These are phyloP conservation scores for Aspergillus sp. DNA, from an alignment of 2,329 filamentous ascomycete species.

Conservation along the genomic window DNA sequence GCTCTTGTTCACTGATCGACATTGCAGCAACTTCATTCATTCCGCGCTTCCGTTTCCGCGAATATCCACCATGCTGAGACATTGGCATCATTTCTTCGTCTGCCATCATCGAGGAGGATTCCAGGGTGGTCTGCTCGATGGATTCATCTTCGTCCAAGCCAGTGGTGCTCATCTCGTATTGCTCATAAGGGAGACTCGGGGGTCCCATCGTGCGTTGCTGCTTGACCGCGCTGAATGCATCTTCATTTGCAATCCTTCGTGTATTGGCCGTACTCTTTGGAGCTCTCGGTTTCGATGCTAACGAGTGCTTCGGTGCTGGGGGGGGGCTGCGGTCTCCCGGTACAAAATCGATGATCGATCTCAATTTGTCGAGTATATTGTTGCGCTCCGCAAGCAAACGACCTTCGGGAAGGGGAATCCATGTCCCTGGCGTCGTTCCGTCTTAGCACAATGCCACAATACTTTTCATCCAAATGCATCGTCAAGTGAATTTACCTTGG, in stretches of 20 bases:
- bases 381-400: constrained; percentile 78
- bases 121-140: constrained; percentile 72
- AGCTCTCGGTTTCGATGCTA: constrained; percentile 68
- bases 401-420: constrained; percentile 82
- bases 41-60: constrained; percentile 69
- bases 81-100: constrained; percentile 72
- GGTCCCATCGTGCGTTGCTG: constrained; percentile 28
- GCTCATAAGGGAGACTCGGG: constrained; percentile 46
- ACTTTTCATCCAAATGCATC: neutral
- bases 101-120: constrained; percentile 74
- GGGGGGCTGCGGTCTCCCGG: constrained; percentile 82
- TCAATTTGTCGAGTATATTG: constrained; percentile 72
- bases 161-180: constrained; percentile 53
- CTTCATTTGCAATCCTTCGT: constrained; percentile 40
- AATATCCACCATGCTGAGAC: constrained; percentile 50
- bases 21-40: constrained; percentile 52
- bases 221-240: constrained; percentile 26
- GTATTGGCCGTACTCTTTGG: constrained; percentile 60
- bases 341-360: constrained; percentile 80
- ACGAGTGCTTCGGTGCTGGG: constrained; percentile 79
- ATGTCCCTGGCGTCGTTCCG: constrained; percentile 58
- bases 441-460: constrained; percentile 3
- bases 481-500: constrained; percentile 54
- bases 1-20: constrained; percentile 65
- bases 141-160: constrained; percentile 68